Conservation (phyloP, 345 rosid species). For the Lumnitzera racemosa region DNA sequence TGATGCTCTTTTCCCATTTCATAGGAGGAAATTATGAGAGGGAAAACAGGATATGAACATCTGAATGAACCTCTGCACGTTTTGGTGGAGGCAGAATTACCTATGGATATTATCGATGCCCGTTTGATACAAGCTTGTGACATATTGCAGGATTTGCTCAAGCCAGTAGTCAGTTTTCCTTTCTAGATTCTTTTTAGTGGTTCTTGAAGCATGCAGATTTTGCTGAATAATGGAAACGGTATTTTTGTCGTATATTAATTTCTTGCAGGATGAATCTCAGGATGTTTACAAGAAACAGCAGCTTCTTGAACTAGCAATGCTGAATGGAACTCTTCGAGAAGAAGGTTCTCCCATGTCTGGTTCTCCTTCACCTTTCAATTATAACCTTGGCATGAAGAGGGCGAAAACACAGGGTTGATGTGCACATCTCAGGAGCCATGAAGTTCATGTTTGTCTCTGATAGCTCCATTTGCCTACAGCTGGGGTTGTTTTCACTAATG, state of each 20-base stretch:
- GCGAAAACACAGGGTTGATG: conserved; percentile 83
- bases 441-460: too few species aligned
- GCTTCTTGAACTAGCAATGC: conserved; percentile 87
- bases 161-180: conserved; percentile 53
- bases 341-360: conserved; percentile 98
- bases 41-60: conserved; percentile 94
- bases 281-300: conserved; percentile 96
- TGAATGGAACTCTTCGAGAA: conserved; percentile 83
- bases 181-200: not conserved
- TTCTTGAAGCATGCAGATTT: too few species aligned
- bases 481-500: too few species aligned
- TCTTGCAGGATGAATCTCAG: conserved; percentile 75
- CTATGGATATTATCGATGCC: conserved; percentile 84
- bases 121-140: conserved; percentile 90
- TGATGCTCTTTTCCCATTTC: conserved; percentile 2
- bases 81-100: conserved; percentile 90
- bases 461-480: too few species aligned
- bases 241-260: too few species aligned
- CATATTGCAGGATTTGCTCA: conserved; percentile 85
- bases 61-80: conserved; percentile 92
- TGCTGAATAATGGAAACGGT: too few species aligned
- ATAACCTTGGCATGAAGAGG: conserved; percentile 92
- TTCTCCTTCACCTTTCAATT: conserved; percentile 75
- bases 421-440: not conserved
- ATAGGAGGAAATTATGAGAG: conserved; percentile 95